Evolutionary conservation across 2,329 filamentous ascomycete species (phyloP), one percentile per base, ranked within the genome.

Genomic region (Curvularia sp.): DNA sequence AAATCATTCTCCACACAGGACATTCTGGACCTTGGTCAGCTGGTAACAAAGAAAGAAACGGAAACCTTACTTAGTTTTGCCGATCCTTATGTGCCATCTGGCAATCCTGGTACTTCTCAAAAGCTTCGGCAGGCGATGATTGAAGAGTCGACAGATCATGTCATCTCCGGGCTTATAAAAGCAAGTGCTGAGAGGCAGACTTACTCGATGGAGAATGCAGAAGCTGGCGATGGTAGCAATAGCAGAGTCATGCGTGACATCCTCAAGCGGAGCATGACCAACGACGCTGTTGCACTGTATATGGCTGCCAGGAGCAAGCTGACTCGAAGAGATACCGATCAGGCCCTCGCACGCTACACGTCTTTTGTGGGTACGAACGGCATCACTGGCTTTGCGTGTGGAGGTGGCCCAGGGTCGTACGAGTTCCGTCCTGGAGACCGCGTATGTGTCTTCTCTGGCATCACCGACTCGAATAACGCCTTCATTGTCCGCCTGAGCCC

Each of bases 291-390:
- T n/a, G 44, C n/a, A 22, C 12, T 58, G 24, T 47, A 58, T 22
- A 4, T n/a, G 4, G 38, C 39, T 1, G 49, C 58, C 3, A 49
- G 51, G 8, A 38, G 20, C 9, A 42, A 51, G 12, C 24, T 58
- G 7, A 30, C 52, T 1, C 41, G 55, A 12, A 26, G 55, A 33
- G 47, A 63, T n/a, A 61, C 54, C 0, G 47, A 61, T 4, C 41
- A 57, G 9, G 52, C 44, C 20, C 53, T 58, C 9, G 51, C 43
- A 13, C 51, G 49, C 1, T 63, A 61, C 20, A 58, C 57, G 4
- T 56, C 57, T 10, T 63, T 64, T 24, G 43, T 56, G 0, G 62
- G 62, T 13, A 63, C 60, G 3, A 57, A 64, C n/a, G 47, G 48
- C 12, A 57, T 62, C 7, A 61, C 49, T 24, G 62, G 62, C 15